phyloP scores from a whole-genome alignment of 73 alveolate genomes.

The Paramecium sonneborni region DNA sequence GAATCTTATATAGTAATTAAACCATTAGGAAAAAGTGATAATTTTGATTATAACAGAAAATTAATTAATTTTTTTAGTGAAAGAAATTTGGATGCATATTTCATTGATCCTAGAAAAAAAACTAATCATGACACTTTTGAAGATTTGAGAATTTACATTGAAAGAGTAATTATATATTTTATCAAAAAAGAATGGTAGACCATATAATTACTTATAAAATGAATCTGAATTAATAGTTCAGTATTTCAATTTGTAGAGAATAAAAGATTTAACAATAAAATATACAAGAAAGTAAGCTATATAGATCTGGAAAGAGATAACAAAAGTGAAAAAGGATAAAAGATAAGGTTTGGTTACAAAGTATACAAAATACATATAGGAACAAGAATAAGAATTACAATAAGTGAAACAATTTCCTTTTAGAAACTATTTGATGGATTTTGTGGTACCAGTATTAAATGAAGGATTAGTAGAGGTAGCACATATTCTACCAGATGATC shows the following conservation, averaged over 20 bases:
- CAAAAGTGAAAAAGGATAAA: conserved; percentile 78
- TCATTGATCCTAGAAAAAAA: conserved; percentile 72
- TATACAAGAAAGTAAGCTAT: conserved; percentile 54
- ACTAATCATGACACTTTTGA: conserved; percentile 65
- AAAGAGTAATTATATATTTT: conserved; percentile 54
- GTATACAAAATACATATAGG: conserved; percentile 24
- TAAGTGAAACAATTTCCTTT: conserved; percentile 64
- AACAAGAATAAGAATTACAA: conserved; percentile 56
- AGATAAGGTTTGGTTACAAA: conserved; percentile 59
- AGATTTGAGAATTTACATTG: conserved; percentile 73
- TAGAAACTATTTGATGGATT: conserved; percentile 81
- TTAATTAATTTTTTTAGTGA: conserved; percentile 67
- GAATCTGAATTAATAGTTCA: conserved; percentile 1
- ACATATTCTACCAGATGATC: conserved; percentile 82
- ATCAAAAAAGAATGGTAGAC: conserved; percentile 59
- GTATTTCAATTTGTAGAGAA: not conserved
- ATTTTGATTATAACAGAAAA: conserved; percentile 67
- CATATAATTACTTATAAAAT: conserved; percentile 38
- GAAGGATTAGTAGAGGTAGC: conserved; percentile 84
- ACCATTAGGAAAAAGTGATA: conserved; percentile 74
- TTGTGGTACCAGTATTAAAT: conserved; percentile 79
- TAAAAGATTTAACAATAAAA: conserved; percentile 28
- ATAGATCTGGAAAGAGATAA: conserved; percentile 78
- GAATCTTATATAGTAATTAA: conserved; percentile 75
- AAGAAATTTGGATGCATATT: conserved; percentile 49